Evolutionary conservation across 148 eudicot species (phyloP).

Genomic region (Cornus kousa): DNA sequence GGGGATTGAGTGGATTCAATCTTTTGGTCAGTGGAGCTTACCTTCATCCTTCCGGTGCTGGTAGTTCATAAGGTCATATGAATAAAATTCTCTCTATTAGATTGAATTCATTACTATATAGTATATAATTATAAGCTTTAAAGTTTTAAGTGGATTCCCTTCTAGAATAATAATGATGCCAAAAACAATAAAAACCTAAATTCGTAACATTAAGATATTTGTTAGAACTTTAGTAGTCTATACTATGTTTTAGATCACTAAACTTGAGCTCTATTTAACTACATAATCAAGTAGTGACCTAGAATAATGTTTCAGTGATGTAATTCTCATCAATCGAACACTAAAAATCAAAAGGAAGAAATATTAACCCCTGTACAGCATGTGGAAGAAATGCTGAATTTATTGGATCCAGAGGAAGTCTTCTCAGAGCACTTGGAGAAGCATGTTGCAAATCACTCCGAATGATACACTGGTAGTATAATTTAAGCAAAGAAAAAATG

Average conservation of each 20-base stretch:
- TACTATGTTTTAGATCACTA: background rate
- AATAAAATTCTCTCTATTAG: too few species aligned
- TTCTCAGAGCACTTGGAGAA: slow-evolving; percentile 89
- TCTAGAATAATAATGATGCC: too few species aligned
- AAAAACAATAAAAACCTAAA: too few species aligned
- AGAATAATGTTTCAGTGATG: background rate
- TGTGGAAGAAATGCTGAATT: slow-evolving; percentile 88
- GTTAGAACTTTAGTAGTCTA: background rate
- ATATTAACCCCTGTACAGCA: slow-evolving; percentile 83
- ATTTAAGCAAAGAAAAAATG: background rate
- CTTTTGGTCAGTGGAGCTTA: too few species aligned
- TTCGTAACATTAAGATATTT: background rate
- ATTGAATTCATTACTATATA: too few species aligned
- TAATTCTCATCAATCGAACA: background rate
- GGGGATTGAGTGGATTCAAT: too few species aligned
- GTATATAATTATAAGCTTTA: too few species aligned
- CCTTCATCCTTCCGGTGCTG: too few species aligned
- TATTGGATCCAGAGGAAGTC: slow-evolving; percentile 97
- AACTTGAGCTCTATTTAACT: too few species aligned
- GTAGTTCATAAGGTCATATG: too few species aligned
- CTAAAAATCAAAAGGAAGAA: slow-evolving; percentile 5
- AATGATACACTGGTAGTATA: slow-evolving; percentile 56
- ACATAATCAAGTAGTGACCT: too few species aligned
- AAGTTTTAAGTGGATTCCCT: too few species aligned
- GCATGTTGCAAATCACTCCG: slow-evolving; percentile 96